Base-by-base conservation (phyloP, 2,329 filamentous ascomycete genomes). In the Xylariaceae sp. region DNA sequence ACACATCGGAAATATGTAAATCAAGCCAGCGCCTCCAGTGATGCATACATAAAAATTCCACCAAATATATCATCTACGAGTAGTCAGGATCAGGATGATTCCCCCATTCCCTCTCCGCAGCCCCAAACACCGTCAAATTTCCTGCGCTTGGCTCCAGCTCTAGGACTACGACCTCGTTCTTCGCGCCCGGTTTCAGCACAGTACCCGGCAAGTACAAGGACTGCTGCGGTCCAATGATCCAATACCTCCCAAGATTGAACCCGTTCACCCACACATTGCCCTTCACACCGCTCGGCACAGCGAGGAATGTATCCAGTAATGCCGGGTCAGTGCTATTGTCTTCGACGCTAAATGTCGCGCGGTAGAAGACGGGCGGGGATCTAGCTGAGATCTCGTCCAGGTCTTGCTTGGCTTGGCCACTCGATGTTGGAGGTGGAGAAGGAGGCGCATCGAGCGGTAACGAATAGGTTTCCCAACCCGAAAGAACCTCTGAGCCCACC, bases 171-270 rank as follows among this genome's bases (percentile, higher is more conserved):
- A 78, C 69, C 46, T 75, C 70, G 57, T 79, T 79, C 13, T 59
- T 59, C 7, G 60, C 60, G 4, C 53, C 50, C 15, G 62, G 48
- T 35, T 70, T 70, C 26, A 77, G 41, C 9, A 73, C 56, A 13
- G 68, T 70, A 1, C 75, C 75, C 0, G 76, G 77, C 1, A 79
- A 52, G 53, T 77, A 80, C 4, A 79, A 59, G n/a, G 69, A 72
- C 62, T 79, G 77, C 63, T 79, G 77, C 2, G 77, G 77, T 0
- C 77, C 77, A 27, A 79, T 64, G 11, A 66, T 63, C 77, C 77
- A 80, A 57, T 77, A 79, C 18, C 76, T 59, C 7, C 77, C 77
- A 2, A 79, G 62, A 41, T 78, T 75, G 26, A 74, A 66, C 10
- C 72, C 74, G 47, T 79, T 79, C 1, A 79, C 71, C 72, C 74